Percentiles rank a stretch among this genome's conserved stretches.
Conservation (phyloP, 2,329 filamentous ascomycete species). For the Penicillium sp. region DNA sequence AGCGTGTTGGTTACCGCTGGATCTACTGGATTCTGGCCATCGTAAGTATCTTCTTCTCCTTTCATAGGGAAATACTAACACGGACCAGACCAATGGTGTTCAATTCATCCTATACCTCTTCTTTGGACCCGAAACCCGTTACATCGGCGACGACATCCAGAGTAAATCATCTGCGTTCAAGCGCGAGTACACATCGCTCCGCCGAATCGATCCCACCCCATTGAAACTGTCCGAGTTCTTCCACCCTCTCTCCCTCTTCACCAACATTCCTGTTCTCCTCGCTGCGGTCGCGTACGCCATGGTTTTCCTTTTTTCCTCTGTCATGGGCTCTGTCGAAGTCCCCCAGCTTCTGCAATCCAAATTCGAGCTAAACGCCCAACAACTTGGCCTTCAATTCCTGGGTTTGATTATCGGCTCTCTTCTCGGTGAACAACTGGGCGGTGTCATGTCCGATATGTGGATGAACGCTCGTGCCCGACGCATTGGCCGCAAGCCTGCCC, state of each 20-base stretch:
- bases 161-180: conserved; percentile 37
- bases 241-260: conserved; percentile 50
- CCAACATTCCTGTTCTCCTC: conserved; percentile 50
- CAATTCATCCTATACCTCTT: conserved; percentile 58
- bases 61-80: conserved; percentile 5
- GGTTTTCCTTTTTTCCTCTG: conserved; percentile 56
- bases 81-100: conserved; percentile 50
- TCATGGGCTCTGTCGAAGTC: conserved; percentile 59
- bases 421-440: conserved; percentile 61
- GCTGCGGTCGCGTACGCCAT: conserved; percentile 57
- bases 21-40: conserved; percentile 61
- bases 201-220: conserved; percentile 54
- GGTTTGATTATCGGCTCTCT: conserved; percentile 59
- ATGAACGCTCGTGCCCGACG: conserved; percentile 47
- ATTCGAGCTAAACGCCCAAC: conserved; percentile 58
- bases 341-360: conserved; percentile 58
- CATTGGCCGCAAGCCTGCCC: conserved; percentile 41
- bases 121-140: conserved; percentile 56
- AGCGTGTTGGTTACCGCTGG: conserved; percentile 57
- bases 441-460: conserved; percentile 56
- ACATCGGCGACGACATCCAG: conserved; percentile 33
- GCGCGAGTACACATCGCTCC: conserved; percentile 44
- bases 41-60: conserved; percentile 32
- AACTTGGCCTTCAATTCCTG: conserved; percentile 60
- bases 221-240: conserved; percentile 52